Evolutionary conservation across 1,284 basidiomycete genomes (phyloP).

Genomic region (Sphaerobolus stellatus): DNA sequence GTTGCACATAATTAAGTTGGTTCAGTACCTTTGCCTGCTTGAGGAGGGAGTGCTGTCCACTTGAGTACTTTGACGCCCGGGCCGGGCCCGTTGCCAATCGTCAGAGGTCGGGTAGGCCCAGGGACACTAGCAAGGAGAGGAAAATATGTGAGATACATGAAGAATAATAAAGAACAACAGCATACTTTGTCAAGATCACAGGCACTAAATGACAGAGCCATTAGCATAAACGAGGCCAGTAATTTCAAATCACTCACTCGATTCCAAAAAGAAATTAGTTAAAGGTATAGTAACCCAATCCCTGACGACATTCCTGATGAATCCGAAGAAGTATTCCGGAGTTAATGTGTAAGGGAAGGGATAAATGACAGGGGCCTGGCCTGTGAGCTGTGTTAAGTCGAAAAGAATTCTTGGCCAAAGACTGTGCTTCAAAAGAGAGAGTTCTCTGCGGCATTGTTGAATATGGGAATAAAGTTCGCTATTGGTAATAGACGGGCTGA

Average conservation of each 20-base stretch:
- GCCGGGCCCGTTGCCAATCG: too few relatives aligned
- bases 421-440: conserved; percentile 30
- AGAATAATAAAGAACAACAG: neutral
- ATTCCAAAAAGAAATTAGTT: conserved; percentile 19
- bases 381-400: conserved; percentile 25
- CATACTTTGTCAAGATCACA: conserved; percentile 4
- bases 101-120: conserved; percentile 27
- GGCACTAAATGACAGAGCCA: neutral
- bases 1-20: conserved; percentile 20
- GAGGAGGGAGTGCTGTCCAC: conserved; percentile 32
- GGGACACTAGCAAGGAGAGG: conserved; percentile 27
- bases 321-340: neutral
- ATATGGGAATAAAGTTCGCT: neutral
- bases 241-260: conserved; percentile 18
- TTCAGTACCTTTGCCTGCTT: conserved; percentile 31
- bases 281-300: conserved; percentile 23
- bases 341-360: conserved; percentile 24
- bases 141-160: neutral
- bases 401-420: conserved; percentile 25
- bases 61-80: conserved; percentile 27
- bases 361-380: conserved; percentile 25
- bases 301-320: neutral
- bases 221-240: neutral
- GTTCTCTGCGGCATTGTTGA: conserved; percentile 24
- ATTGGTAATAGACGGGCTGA: neutral